Evolutionary conservation across 176 grass and related monocot species (phyloP).

Genomic region (Chloris gayana): DNA sequence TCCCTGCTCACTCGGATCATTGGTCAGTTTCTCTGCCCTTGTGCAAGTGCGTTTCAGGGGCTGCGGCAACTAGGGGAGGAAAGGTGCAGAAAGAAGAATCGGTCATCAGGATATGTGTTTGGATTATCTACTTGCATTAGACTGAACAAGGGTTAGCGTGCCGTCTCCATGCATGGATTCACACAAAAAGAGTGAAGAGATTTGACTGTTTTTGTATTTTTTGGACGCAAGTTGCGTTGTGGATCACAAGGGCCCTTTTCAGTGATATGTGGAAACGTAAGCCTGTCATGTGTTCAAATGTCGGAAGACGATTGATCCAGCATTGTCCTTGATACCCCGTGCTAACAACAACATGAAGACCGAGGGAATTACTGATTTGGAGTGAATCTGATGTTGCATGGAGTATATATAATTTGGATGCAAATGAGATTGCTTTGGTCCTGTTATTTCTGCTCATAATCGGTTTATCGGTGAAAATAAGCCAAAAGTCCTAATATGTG

Average conservation of each 20-base stretch:
- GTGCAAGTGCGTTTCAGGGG: constrained; percentile 28
- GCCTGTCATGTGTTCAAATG: neutral
- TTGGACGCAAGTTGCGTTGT: neutral
- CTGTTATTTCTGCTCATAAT: too few relatives aligned
- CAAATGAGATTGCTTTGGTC: neutral
- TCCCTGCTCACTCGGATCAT: neutral
- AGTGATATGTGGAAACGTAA: neutral
- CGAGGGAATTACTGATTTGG: too few relatives aligned
- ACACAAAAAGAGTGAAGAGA: neutral
- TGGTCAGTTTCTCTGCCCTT: constrained; percentile 16
- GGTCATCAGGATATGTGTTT: neutral
- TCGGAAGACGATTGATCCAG: neutral
- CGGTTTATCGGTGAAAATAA: too few relatives aligned
- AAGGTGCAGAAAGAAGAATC: neutral
- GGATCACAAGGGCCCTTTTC: neutral
- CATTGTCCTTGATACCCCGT: too few relatives aligned
- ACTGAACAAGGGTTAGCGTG: neutral
- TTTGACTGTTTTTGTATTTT: neutral
- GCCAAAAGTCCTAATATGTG: too few relatives aligned
- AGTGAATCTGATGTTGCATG: neutral
- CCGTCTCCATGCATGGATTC: neutral
- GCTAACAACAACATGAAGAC: too few relatives aligned
- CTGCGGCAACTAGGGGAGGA: constrained; percentile 17
- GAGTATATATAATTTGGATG: neutral
- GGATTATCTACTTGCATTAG: neutral